Evolutionary conservation across 2,329 filamentous ascomycete genomes (phyloP), one percentile per base, ranked within the genome.

Genomic region (Chalara sp.): DNA sequence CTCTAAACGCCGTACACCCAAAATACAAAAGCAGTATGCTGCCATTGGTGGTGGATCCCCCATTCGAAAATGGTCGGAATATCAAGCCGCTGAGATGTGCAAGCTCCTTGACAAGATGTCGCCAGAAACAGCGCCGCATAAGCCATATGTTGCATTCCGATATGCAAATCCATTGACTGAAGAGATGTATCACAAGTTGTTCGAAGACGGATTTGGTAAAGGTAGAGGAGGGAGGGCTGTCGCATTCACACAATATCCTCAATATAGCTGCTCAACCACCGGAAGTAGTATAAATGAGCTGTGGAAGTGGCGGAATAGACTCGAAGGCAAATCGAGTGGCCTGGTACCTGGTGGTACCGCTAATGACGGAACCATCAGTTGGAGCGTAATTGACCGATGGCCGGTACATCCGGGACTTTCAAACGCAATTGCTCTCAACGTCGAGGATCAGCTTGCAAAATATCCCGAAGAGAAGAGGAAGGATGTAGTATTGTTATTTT

Each of bases 311-410:
- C 80, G 91, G 56, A 87, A 89, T 64, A 77, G 89, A 56, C 72
- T 99, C 48, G 91, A 97, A 68, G 89, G 88, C 39, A 90, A 89
- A 68, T 74, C 77, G 42, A 76, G 41, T 11, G 52, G 48, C 10
- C 8, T n/a, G 35, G 35, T 37, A 2, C 44, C 48, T 40, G 32
- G 41, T 35, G 5, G 32, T 32, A 48, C 51, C 12, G 44, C 41
- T 32, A 69, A 73, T 0, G 73, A 80, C 37, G 91, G 91, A 10
- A 75, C 83, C 2, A 96, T 99, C 57, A 79, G 85, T 52, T 99
- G 93, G 93, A 96, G 89, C 68, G 92, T 97, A 48, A 99, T 99
- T 68, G 93, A 99, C 70, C 82, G 93, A 54, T 99, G 93, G 93
- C 93, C 92, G 5, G 84, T 83, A n/a, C 92, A 99, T 66, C 76